Evolutionary conservation across 345 rosid genomes (phyloP), one percentile per base, ranked within the genome.

Genomic region (Citrus unshiu): DNA sequence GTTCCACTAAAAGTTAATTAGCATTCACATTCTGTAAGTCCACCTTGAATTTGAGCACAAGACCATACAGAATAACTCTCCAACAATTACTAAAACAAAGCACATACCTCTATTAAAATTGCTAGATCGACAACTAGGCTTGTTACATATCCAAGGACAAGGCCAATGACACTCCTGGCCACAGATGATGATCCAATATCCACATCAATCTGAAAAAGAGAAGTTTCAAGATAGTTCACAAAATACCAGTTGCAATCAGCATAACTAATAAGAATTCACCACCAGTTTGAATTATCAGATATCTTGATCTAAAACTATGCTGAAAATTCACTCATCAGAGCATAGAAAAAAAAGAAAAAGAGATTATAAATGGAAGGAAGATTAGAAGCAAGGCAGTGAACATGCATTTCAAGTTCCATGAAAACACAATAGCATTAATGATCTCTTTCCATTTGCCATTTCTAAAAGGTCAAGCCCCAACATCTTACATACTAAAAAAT

Each of bases 181-280:
- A 96, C 99, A 14, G 99, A 92, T n/a, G 99, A 96, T 76, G 99
- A 93, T 78, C 98, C 99, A 74, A 96, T 94, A 83, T 93, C 98
- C 76, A 96, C 99, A 83, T 94, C 99, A 63, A 94, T 91, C 99
- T 96, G 90, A 87, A 87, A 21, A 71, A 68, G 39, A 81, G 66
- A n/a, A 35, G 22, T 70, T 68, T 68, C 32, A 68, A 73, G 68
- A 70, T 29, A 18, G 27, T 64, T 61, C 13, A 59, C 40, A 22
- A 60, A 60, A 21, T 32, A 66, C 4, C 32, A 56, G 56, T 32
- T 54, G 62, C 74, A 81, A 68, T 60, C 59, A 71, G 30, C 72
- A 56, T 21, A 57, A 58, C n/a, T 70, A 49, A 27, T 56, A 39
- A 16, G 34, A 54, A 35, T 37, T 29, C 43, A 3, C 9, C 37